These are phyloP conservation scores for Citrullus colocynthis DNA, from an alignment of 306 rosid genomes.

Conservation along the genomic window DNA sequence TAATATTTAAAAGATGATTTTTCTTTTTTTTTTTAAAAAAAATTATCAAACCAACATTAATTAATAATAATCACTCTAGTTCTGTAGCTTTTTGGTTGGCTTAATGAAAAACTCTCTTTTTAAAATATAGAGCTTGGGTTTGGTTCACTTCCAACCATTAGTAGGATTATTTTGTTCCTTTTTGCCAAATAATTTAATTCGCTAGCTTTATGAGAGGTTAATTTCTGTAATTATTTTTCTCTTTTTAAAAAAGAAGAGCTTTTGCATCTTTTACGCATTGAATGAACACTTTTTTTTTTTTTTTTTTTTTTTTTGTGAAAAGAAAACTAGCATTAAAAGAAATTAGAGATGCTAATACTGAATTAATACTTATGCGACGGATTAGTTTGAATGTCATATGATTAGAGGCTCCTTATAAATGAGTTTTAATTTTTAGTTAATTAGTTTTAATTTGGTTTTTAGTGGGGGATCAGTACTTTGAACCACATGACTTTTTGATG, in stretches of 20 bases:
- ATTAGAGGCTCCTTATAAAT: neutral
- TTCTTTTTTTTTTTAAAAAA: too few relatives aligned
- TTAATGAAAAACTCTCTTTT: neutral
- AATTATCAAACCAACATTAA: neutral
- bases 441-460: neutral
- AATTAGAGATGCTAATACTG: neutral
- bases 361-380: neutral
- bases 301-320: too few relatives aligned
- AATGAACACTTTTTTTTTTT: neutral
- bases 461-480: conserved; percentile 4
- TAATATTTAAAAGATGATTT: too few relatives aligned
- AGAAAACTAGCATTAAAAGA: too few relatives aligned
- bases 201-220: neutral
- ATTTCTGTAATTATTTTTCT: neutral
- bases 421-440: neutral
- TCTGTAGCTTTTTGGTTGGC: neutral
- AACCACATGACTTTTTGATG: neutral
- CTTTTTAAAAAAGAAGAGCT: neutral
- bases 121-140: neutral
- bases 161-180: neutral
- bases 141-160: neutral
- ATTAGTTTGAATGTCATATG: neutral
- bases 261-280: conserved; percentile 3
- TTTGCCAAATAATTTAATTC: neutral
- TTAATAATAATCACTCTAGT: neutral